Evolutionary conservation across 176 grass and related monocot species (phyloP), one percentile per base, ranked within the genome.

Genomic region (Cenchrus fungigraminus): DNA sequence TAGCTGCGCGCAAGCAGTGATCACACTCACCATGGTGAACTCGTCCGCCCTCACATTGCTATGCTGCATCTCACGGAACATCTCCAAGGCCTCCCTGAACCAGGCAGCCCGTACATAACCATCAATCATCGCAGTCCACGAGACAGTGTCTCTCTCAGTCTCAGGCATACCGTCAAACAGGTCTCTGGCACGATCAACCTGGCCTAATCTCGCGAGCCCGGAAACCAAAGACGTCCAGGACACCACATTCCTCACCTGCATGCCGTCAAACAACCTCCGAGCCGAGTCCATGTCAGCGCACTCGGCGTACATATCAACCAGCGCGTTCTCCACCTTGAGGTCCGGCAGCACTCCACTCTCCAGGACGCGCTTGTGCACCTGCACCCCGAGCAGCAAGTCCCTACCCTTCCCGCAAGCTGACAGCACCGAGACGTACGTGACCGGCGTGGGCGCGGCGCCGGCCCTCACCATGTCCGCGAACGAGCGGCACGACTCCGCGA

Each of bases 111-210:
- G 66, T 16, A 92, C 93, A 34, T 89, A 98, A 4, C 83, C 93
- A 76, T 82, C 81, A 50, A 98, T 98, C 86, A 98, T 95, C 4
- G 91, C 88, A 4, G 89, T 94, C 91, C 91, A 98, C 4, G 91
- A 90, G 31, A 98, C 46, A 0, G 71, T 17, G 77, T 94, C 90
- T 68, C 81, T 94, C 13, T 91, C 86, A 34, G 93, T 94, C 13
- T 91, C 86, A 34, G 93, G 88, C 93, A 98, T 94, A 57, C 55
- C 12, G 89, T 94, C 82, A 55, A 98, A 95, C 37, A 98, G 19
- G 6, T 42, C 50, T 29, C 84, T 82, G 9, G 97, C 93, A 16
- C 73, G 64, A 82, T 91, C 87, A 11, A 92, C 83, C 67, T 86
- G 83, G 19, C 91, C 81, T 5, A 53, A 72, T 54, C 74, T 94